Conservation (phyloP, 192 early-diverging fungal species). For the Coemansia umbellata region DNA sequence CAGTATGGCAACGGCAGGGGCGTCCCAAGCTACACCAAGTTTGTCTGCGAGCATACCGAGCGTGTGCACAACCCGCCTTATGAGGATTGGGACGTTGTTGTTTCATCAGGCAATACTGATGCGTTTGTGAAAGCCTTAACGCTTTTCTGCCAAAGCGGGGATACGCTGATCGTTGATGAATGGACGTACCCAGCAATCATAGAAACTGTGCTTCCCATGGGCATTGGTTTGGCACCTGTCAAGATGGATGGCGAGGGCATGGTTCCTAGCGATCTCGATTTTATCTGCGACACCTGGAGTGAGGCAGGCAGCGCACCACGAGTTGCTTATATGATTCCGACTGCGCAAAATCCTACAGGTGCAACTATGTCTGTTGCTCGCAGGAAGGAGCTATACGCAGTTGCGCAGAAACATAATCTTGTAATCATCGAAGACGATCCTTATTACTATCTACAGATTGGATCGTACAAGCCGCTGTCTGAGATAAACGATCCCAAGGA, state of each 20-base stretch:
- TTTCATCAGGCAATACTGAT: constrained; percentile 62
- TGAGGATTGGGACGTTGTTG: constrained; percentile 63
- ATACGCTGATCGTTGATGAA: constrained; percentile 59
- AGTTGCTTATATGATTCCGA: constrained; percentile 75
- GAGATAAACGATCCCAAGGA: constrained; percentile 8
- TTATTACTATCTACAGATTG: constrained; percentile 87
- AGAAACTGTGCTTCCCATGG: constrained; percentile 53
- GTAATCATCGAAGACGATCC: constrained; percentile 95
- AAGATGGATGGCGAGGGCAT: constrained; percentile 62
- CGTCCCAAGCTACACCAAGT: constrained; percentile 41
- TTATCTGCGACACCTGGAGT: constrained; percentile 30
- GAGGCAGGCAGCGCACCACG: constrained; percentile 38
- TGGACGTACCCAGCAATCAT: constrained; percentile 64
- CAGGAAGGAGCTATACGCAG: constrained; percentile 71
- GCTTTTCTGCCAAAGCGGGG: constrained; percentile 57
- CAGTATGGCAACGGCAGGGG: constrained; percentile 64
- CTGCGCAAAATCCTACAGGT: constrained; percentile 90
- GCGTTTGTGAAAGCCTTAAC: constrained; percentile 56
- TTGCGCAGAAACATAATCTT: constrained; percentile 71
- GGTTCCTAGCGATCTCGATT: constrained; percentile 56
- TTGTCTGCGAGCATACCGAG: constrained; percentile 49
- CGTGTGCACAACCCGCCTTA: constrained; percentile 53
- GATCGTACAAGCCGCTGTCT: constrained; percentile 14
- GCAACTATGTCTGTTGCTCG: constrained; percentile 71
- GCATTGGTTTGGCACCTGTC: constrained; percentile 48